Evolutionary conservation across 83 land plant species (phyloP).

Genomic region (Larix sibirica): DNA sequence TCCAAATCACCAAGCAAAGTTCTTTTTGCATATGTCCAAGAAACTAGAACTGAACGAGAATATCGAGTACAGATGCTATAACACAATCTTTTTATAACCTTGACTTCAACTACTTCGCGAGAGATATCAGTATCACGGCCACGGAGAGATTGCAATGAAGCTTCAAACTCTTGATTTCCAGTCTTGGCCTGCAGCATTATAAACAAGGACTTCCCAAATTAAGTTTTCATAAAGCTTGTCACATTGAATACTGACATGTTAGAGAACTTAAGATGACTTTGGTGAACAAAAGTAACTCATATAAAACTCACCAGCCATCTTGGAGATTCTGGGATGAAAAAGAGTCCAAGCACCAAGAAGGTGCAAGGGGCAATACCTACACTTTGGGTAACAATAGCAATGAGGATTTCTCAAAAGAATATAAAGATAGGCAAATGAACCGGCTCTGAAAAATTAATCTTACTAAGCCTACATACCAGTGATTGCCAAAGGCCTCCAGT

Average conservation of each 20-base stretch:
- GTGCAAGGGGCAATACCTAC: constrained; percentile 77
- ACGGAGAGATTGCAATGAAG: constrained; percentile 77
- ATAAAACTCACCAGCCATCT: constrained; percentile 72
- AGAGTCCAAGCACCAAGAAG: constrained; percentile 62
- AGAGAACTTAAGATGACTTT: neutral
- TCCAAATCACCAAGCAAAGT: neutral
- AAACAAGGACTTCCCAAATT: neutral
- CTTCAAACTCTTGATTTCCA: constrained; percentile 71
- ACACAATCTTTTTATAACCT: constrained; percentile 31
- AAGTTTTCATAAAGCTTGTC: neutral
- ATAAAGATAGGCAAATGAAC: too few species aligned
- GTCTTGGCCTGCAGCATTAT: constrained; percentile 65
- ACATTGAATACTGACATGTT: neutral
- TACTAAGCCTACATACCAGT: constrained; percentile 33
- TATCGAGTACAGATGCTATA: neutral
- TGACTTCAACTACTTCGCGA: constrained; percentile 67
- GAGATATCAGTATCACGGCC: constrained; percentile 74
- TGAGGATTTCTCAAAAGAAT: neutral
- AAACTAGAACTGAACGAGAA: too few species aligned
- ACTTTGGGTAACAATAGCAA: neutral
- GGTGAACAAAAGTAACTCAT: neutral
- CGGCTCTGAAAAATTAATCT: too few species aligned
- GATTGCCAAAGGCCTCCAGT: constrained; percentile 71
- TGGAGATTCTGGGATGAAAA: constrained; percentile 88
- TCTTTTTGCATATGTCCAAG: neutral